Evolutionary conservation across 1,139 yeast genomes (phyloP).

Genomic region (Geotrichum europaeum): DNA sequence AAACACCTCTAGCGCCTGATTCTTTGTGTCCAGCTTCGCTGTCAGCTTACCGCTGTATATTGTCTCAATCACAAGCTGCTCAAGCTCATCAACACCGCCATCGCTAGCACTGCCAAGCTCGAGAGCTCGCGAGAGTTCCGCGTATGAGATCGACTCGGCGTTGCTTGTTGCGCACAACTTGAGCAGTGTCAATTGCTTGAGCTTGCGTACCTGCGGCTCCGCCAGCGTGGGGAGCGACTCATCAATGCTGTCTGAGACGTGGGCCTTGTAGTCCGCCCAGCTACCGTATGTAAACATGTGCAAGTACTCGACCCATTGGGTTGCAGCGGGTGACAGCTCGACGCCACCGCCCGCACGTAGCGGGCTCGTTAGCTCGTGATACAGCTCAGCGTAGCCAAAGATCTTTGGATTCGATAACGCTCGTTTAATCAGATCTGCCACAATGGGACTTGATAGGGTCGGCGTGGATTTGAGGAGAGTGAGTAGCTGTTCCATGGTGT

Average conservation of each 20-base stretch:
- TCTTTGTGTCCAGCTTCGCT: slow-evolving; percentile 27
- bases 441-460: slow-evolving; percentile 17
- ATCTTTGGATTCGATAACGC: slow-evolving; percentile 20
- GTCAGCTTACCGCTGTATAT: slow-evolving; percentile 25
- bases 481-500: slow-evolving; percentile 23
- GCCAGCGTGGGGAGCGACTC: slow-evolving; percentile 16
- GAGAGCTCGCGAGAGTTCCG: slow-evolving; percentile 15
- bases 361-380: background rate
- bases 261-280: slow-evolving; percentile 20
- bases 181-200: slow-evolving; percentile 23
- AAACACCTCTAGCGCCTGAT: slow-evolving; percentile 22
- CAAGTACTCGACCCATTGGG: slow-evolving; percentile 18
- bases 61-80: slow-evolving; percentile 25
- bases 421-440: slow-evolving; percentile 20
- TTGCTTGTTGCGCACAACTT: slow-evolving; percentile 18
- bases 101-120: slow-evolving; percentile 13
- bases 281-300: slow-evolving; percentile 24
- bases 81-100: slow-evolving; percentile 19
- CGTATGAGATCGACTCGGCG: slow-evolving; percentile 18
- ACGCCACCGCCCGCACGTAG: background rate
- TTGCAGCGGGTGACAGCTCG: slow-evolving; percentile 6
- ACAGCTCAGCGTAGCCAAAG: slow-evolving; percentile 23
- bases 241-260: slow-evolving; percentile 4
- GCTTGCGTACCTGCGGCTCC: slow-evolving; percentile 19
- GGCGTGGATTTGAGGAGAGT: slow-evolving; percentile 18